Conservation (phyloP, 192 early-diverging fungal species). For the Chytriomyces sp. region DNA sequence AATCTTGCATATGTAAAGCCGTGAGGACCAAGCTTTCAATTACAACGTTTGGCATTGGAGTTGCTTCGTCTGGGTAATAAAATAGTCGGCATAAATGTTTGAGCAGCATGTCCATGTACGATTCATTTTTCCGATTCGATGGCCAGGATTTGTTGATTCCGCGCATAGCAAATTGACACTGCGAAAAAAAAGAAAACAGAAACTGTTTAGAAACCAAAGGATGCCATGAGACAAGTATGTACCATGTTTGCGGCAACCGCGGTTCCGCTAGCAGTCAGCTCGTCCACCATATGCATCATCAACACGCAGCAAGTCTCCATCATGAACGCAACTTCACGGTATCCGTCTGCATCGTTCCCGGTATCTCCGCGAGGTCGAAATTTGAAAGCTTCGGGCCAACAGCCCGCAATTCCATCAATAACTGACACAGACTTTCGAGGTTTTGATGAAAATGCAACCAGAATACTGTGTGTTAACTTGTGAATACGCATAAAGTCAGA, state of each 20-base stretch:
- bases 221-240: not conserved
- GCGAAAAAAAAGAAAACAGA: not conserved
- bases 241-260: not conserved
- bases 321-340: not conserved
- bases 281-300: not conserved
- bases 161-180: conserved; percentile 2
- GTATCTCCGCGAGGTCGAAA: not conserved
- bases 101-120: not conserved
- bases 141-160: not conserved
- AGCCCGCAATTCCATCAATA: not conserved
- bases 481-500: not conserved
- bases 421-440: not conserved
- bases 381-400: not conserved
- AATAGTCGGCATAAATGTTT: not conserved
- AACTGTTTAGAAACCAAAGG: not conserved
- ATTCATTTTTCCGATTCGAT: not conserved
- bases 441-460: not conserved
- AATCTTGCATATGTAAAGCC: not conserved
- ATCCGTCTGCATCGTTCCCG: not conserved
- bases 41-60: not conserved
- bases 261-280: not conserved
- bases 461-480: not conserved
- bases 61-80: not conserved
- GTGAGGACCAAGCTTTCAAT: not conserved
- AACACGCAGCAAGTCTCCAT: not conserved